Evolutionary conservation across 1,139 yeast genomes (phyloP), one percentile per base, ranked within the genome.

Genomic region (Nakaseomyces glabratus): DNA sequence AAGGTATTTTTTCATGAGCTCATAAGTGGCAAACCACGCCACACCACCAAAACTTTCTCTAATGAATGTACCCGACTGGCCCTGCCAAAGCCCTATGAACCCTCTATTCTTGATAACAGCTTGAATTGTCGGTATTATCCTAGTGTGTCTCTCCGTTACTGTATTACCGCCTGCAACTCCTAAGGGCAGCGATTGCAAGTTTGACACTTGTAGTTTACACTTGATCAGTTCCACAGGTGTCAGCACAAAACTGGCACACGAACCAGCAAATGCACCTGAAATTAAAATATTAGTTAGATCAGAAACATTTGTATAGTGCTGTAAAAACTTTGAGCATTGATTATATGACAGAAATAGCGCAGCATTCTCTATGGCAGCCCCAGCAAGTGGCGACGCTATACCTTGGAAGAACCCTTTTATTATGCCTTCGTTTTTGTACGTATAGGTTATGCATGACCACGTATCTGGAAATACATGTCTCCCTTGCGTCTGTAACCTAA

Each of bases 21-120:
- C 95, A 55, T 85, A 85, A 21, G 90, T 73, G 1, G 95, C 93
- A 60, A 88, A 88, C 96, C 96, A 88, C 3, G 90, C 76, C 3
- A 94, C 84, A 1, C 95, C 82, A 5, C 97, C 97, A 17, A 86
- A 78, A 24, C 84, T 70, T 57, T 88, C 97, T 49, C 97, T 69
- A 2, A 82, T 45, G 37, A 85, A 61, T 0, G 97, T 88, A n/a
- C 93, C 79, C 1, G 76, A 65, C 46, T 86, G 86, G 1, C 97
- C 97, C 41, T 73, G 73, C 95, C 95, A 88, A 41, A 78, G 62
- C 1, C 82, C 82, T 11, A 41, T 36, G 0, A 82, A 8, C 0
- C 96, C 96, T 11, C 71, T 66, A 3, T 61, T 57, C 9, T 47
- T 48, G 17, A 71, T 47, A 0, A 80, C 65, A 4, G 62, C 58